phyloP scores from a whole-genome alignment of 805 yeast genomes.

The Blastobotrys terrestris region DNA sequence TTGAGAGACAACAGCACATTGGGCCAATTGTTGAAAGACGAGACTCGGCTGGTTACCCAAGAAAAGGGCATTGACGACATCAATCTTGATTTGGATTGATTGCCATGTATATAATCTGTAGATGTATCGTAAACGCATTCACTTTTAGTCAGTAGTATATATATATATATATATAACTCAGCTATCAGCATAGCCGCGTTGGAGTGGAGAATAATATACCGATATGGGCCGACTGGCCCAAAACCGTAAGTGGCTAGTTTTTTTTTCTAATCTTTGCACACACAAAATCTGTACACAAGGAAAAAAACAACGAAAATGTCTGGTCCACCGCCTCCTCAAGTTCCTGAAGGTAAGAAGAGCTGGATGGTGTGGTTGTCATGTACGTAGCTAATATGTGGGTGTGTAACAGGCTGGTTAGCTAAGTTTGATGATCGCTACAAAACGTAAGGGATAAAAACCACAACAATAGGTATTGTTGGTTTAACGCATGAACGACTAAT shows the following conservation, averaged over 20 bases:
- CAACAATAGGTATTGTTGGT: neutral
- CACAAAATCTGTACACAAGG: neutral
- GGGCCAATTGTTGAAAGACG: conserved; percentile 45
- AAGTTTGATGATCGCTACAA: conserved; percentile 35
- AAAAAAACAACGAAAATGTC: conserved; percentile 9
- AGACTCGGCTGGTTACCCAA: conserved; percentile 34
- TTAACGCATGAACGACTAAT: conserved; percentile 40
- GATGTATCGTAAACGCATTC: too few relatives aligned
- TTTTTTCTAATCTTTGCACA: neutral
- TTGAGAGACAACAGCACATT: conserved; percentile 55
- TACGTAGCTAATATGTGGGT: neutral
- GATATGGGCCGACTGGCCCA: neutral
- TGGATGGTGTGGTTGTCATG: neutral
- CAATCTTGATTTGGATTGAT: neutral
- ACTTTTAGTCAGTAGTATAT: too few relatives aligned
- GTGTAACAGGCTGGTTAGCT: conserved; percentile 31
- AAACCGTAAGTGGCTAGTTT: neutral
- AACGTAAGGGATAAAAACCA: conserved; percentile 41
- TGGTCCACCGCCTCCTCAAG: conserved; percentile 24
- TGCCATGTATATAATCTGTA: too few relatives aligned
- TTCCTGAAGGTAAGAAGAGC: conserved; percentile 24
- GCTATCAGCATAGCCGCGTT: too few relatives aligned
- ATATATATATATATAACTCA: too few relatives aligned
- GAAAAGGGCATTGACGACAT: neutral
- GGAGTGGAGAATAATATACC: too few relatives aligned